A percentile compares a stretch with the other conserved stretches of the same genome.
Conservation (phyloP, 495 filamentous ascomycete genomes). For the Endocarpon pusillum region DNA sequence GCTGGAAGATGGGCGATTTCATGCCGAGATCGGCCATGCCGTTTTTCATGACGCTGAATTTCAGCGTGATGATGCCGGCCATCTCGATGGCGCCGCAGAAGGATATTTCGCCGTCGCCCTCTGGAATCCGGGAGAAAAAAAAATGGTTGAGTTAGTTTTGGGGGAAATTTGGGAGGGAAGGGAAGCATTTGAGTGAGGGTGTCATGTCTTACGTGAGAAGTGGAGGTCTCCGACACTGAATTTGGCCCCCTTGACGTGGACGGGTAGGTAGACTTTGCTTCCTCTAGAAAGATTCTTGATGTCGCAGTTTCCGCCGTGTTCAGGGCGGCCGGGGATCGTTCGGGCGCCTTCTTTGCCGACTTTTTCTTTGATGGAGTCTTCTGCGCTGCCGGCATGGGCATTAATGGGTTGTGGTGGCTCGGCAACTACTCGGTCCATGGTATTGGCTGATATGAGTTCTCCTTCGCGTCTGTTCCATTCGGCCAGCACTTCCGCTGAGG, state of each 20-base stretch:
- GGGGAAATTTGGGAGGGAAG: background rate
- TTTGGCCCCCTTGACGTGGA: constrained; percentile 73
- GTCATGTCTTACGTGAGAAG: constrained; percentile 40
- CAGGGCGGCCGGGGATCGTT: constrained; percentile 55
- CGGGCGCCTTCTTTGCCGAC: constrained; percentile 77
- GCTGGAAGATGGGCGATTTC: constrained; percentile 77
- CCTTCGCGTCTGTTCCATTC: constrained; percentile 71
- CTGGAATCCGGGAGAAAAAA: constrained; percentile 9
- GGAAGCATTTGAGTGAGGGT: background rate
- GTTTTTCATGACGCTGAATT: constrained; percentile 75
- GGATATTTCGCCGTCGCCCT: constrained; percentile 86
- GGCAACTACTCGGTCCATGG: constrained; percentile 59
- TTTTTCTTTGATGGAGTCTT: constrained; percentile 44
- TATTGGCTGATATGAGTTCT: constrained; percentile 53
- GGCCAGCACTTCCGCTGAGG: constrained; percentile 47
- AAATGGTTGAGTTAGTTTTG: background rate
- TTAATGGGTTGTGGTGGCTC: constrained; percentile 55
- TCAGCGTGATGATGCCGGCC: constrained; percentile 83
- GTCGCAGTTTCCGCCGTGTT: constrained; percentile 54
- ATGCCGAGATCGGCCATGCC: constrained; percentile 62
- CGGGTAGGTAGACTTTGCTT: constrained; percentile 76
- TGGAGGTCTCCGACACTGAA: constrained; percentile 89
- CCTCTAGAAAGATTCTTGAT: constrained; percentile 85
- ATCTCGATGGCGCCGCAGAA: constrained; percentile 98
- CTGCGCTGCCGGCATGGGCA: constrained; percentile 53